Evolutionary conservation across 108 stramenopile genomes (phyloP), one percentile per base, ranked within the genome.

Genomic region (Cyclotella cryptica): DNA sequence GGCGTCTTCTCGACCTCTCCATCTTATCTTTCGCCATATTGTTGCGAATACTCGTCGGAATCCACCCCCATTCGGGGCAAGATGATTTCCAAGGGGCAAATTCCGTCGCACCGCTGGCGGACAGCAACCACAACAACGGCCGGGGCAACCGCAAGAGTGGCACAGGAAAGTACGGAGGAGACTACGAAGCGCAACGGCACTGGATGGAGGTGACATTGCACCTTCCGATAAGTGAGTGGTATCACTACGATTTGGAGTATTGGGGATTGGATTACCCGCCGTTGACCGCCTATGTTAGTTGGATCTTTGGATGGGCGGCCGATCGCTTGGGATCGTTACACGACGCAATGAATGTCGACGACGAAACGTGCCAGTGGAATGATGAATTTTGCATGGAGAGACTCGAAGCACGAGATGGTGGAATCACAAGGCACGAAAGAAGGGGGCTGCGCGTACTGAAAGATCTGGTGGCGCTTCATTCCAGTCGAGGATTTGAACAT

Each of bases 231-330:
- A 77, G 66, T 7, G 89, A 97, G 35, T 98, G 98, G 98, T 98
- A 98, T 75, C 71, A 66, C 70, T 88, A 97, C 70, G 96, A 97
- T 67, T 74, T 96, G 47, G 74, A 84, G 24, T 98, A 97, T 58
- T 98, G 97, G 97, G 98, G 98, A 14, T 73, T 98, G 75, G 98
- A 98, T 87, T 98, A 98, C 77, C 98, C 98, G 3, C 98, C 98
- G 3, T 70, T 97, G 27, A 97, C 93, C 14, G 97, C 97, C 8
- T 98, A 96, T 77, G 81, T 91, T 17, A 86, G 86, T 49, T 92
- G 83, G 44, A 35, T 84, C 2, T 92, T 87, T 80, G 93, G 93
- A 22, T 75, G 66, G 62, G 26, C 85, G 10, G 89, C 90, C 3
- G 78, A 91, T 58, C 28, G 21, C 17, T 58, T 90, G 69, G 93